Evolutionary conservation across 768 basidiomycete genomes (phyloP), one percentile per base, ranked within the genome.

Genomic region (Botryobasidium botryosum): DNA sequence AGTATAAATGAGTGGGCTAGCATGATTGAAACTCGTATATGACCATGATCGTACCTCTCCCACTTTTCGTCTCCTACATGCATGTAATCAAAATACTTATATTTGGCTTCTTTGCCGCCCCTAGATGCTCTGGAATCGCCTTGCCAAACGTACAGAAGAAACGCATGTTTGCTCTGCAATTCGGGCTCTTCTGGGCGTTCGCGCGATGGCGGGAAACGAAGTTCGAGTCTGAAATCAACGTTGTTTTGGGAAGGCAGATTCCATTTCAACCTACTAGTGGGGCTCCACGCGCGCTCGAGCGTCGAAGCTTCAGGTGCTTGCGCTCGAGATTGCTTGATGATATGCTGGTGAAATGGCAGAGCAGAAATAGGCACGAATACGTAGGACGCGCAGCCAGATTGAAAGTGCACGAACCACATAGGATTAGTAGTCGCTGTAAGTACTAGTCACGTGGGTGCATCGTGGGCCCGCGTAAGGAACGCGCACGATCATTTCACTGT

Each of bases 211-310:
- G 92, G 90, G 59, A 97, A 99, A 25, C 87, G 79, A 15, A 99
- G 66, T 40, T 90, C 72, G 25, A 97, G 78, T 59, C 87, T 87
- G 68, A 99, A 97, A 61, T 99, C 94, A 54, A 97, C 80, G 1
- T 88, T 91, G 59, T 99, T 99, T 57, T 97, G 92, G 2, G 81
- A 84, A 0, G 94, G 90, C 1, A 91, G 90, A 60, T 99, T 99
- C 94, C 94, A 99, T 62, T 99, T 99, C 56, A 99, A 61, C 51
- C 92, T 97, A 53, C 24, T 18, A 10, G 52, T 21, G 43, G 28
- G 15, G 38, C 51, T 12, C 5, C n/a, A n/a, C n/a, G n/a, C n/a
- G n/a, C n/a, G n/a, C n/a, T n/a, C n/a, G n/a, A n/a, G n/a, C n/a
- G n/a, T n/a, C n/a, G n/a, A n/a, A n/a, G n/a, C n/a, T n/a, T n/a